Percentiles rank a stretch among this genome's conserved stretches.
Conservation (phyloP, 2,329 filamentous ascomycete genomes). For the Aspergillus amoenus region DNA sequence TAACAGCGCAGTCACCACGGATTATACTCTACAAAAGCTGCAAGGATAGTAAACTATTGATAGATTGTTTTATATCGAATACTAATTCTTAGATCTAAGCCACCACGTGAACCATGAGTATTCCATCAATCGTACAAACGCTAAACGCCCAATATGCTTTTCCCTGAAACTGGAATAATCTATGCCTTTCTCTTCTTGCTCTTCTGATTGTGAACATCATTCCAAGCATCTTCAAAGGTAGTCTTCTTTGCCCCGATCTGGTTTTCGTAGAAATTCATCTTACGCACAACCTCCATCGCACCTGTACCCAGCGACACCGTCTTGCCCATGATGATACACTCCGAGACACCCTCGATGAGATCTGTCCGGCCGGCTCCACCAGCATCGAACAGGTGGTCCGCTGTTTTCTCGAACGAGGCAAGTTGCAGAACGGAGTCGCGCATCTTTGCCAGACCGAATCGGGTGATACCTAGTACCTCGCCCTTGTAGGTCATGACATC, state of each 20-base stretch:
- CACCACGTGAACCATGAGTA: slow-evolving; percentile 1
- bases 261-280: slow-evolving; percentile 64
- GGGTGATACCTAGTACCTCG: slow-evolving; percentile 92
- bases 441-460: slow-evolving; percentile 96
- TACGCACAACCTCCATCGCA: slow-evolving; percentile 82
- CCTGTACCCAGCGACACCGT: slow-evolving; percentile 89
- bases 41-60: neutral
- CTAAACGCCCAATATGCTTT: slow-evolving; percentile 12
- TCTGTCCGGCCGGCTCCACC: slow-evolving; percentile 90
- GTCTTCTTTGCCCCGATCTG: slow-evolving; percentile 59
- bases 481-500: slow-evolving; percentile 99
- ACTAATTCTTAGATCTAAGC: neutral
- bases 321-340: slow-evolving; percentile 98
- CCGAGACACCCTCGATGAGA: slow-evolving; percentile 86
- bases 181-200: slow-evolving; percentile 11
- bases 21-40: no score
- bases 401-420: slow-evolving; percentile 96
- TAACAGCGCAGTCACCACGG: no score
- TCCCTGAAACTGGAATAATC: neutral
- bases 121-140: slow-evolving; percentile 7
- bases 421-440: slow-evolving; percentile 90
- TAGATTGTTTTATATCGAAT: neutral
- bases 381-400: slow-evolving; percentile 94
- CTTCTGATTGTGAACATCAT: slow-evolving; percentile 13
- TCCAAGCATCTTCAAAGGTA: slow-evolving; percentile 66